A percentile compares a stretch with the other conserved stretches of the same genome.
phyloP scores from a whole-genome alignment of 106 monocot species.

The Dioscorea alata region DNA sequence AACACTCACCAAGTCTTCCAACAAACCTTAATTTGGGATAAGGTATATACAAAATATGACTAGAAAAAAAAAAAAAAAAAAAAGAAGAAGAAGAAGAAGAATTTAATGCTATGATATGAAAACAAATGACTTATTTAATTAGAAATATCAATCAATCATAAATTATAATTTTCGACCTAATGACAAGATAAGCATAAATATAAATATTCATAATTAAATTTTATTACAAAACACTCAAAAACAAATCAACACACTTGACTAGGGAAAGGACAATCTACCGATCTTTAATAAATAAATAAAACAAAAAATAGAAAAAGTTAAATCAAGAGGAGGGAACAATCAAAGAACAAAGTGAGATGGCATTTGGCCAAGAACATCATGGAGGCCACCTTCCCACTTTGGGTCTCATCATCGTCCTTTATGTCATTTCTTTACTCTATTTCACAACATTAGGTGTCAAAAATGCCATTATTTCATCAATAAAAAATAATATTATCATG shows the following conservation, averaged over 20 bases:
- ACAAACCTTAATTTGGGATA: too few relatives aligned
- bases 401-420: background rate
- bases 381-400: background rate
- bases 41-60: too few relatives aligned
- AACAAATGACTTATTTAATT: too few relatives aligned
- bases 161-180: too few relatives aligned
- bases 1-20: too few relatives aligned
- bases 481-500: background rate
- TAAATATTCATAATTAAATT: too few relatives aligned
- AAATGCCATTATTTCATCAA: background rate
- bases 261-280: background rate
- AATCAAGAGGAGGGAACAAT: background rate
- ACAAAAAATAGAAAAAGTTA: background rate
- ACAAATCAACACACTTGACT: background rate
- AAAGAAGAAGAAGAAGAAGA: too few relatives aligned
- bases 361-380: background rate
- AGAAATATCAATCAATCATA: too few relatives aligned
- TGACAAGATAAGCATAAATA: background rate
- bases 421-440: background rate
- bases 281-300: background rate
- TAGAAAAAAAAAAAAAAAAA: too few relatives aligned
- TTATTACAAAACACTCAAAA: background rate
- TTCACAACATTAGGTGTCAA: background rate
- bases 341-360: background rate
- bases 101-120: too few relatives aligned